Conservation (phyloP, 2,329 filamentous ascomycete species). For the Penicillium sp. region DNA sequence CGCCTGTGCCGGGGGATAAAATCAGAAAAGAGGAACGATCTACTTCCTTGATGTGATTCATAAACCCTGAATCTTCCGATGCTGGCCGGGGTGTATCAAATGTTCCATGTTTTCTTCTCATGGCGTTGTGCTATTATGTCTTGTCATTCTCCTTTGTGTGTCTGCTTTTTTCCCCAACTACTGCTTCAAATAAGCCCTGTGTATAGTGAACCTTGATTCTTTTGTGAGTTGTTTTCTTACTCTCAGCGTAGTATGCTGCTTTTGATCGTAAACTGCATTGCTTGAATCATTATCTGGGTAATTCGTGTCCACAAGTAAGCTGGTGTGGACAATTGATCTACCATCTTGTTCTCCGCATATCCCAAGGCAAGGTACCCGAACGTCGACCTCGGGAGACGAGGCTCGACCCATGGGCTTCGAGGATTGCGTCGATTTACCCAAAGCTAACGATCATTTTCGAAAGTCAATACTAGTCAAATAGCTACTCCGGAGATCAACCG, state of each 20-base stretch:
- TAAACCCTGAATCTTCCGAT: conserved; percentile 19
- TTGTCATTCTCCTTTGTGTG: conserved; percentile 23
- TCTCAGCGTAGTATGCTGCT: neutral
- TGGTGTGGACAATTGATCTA: too few relatives aligned
- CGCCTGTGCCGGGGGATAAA: conserved; percentile 13
- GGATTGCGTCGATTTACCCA: neutral
- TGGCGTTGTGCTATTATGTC: conserved; percentile 38
- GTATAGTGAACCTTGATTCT: conserved; percentile 33
- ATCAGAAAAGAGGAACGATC: conserved; percentile 12
- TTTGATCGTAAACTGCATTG: neutral
- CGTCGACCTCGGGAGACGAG: too few relatives aligned
- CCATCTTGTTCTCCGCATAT: too few relatives aligned
- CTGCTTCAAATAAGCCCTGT: conserved; percentile 29
- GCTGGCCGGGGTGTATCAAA: conserved; percentile 26
- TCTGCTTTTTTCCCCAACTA: conserved; percentile 23
- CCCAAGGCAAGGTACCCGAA: too few relatives aligned
- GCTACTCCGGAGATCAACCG: neutral
- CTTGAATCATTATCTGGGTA: too few relatives aligned
- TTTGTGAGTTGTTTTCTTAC: neutral
- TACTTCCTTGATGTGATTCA: conserved; percentile 15
- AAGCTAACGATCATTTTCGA: too few relatives aligned
- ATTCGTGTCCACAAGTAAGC: too few relatives aligned
- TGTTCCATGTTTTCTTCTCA: conserved; percentile 30
- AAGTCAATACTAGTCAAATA: neutral
- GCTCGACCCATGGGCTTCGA: neutral